Conservation (phyloP, 768 basidiomycete genomes). For the Chalciporus piperatus region DNA sequence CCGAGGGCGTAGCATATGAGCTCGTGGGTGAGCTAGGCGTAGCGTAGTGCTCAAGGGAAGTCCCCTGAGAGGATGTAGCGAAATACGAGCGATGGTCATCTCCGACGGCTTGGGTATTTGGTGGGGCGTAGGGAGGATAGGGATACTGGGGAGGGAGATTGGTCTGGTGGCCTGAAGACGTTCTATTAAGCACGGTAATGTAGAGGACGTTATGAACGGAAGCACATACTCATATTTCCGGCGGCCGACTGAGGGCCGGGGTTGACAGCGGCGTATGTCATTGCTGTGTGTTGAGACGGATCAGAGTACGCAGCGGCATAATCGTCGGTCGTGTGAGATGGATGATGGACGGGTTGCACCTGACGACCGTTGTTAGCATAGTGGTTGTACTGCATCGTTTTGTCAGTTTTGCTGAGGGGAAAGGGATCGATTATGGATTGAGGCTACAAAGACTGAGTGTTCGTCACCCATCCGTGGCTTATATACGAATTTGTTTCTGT, state of each 20-base stretch:
- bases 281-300: constrained; percentile 22
- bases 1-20: constrained; percentile 7
- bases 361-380: constrained; percentile 23
- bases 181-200: constrained; percentile 10
- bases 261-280: constrained; percentile 27
- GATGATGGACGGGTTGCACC: constrained; percentile 14
- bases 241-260: constrained; percentile 17
- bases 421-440: neutral
- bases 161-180: constrained; percentile 20
- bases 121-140: constrained; percentile 21
- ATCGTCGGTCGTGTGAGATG: constrained; percentile 20
- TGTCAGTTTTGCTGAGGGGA: constrained; percentile 1
- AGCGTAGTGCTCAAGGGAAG: constrained; percentile 23
- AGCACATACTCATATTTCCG: constrained; percentile 22
- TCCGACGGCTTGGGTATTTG: constrained; percentile 10
- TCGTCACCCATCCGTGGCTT: constrained; percentile 18
- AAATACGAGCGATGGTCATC: constrained; percentile 28
- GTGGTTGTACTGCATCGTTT: constrained; percentile 31
- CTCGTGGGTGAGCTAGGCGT: constrained; percentile 7
- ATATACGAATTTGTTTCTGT: constrained; percentile 34
- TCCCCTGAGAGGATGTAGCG: constrained; percentile 14
- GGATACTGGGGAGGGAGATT: constrained; percentile 13
- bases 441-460: constrained; percentile 8
- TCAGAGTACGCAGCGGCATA: constrained; percentile 23
- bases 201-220: neutral